These are phyloP conservation scores for Ceratobasidium sp. DNA, from an alignment of 1,284 basidiomycete species.

Conservation along the genomic window DNA sequence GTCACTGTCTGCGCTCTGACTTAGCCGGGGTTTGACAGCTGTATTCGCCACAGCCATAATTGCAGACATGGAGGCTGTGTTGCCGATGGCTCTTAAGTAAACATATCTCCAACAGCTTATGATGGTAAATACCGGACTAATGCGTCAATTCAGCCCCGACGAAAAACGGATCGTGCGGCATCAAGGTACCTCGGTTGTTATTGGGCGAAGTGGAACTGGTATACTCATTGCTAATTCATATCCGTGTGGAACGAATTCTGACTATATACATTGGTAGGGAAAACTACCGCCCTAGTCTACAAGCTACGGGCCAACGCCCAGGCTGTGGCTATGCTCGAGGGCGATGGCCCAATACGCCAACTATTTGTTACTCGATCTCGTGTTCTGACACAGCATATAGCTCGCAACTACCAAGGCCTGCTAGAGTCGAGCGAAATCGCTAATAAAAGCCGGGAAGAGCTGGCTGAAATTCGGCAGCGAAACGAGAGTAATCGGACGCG, in stretches of 20 bases:
- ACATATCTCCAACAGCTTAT: not conserved
- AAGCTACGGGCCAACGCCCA: constrained; percentile 40
- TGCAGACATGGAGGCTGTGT: constrained; percentile 35
- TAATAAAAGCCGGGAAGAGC: constrained; percentile 18
- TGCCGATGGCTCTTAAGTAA: constrained; percentile 35
- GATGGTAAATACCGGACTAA: not conserved
- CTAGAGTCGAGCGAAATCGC: constrained; percentile 32
- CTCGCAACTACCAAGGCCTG: constrained; percentile 21
- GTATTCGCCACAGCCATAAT: not conserved
- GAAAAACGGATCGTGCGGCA: constrained; percentile 28
- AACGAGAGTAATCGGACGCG: constrained; percentile 19
- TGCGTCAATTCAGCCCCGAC: constrained; percentile 14
- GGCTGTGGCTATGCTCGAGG: not conserved
- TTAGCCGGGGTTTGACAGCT: not conserved
- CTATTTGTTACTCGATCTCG: constrained; percentile 39
- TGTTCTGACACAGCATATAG: constrained; percentile 36
- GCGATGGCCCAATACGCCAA: constrained; percentile 50
- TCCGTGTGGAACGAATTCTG: not conserved
- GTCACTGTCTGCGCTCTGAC: not conserved
- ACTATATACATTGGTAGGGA: not conserved
- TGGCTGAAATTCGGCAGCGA: constrained; percentile 11
- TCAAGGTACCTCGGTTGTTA: constrained; percentile 34
- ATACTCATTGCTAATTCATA: not conserved
- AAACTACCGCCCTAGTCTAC: constrained; percentile 35
- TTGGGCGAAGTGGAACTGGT: constrained; percentile 39